Evolutionary conservation across 2,329 filamentous ascomycete genomes (phyloP), one percentile per base, ranked within the genome.

Genomic region (Lecanicillium sp.): DNA sequence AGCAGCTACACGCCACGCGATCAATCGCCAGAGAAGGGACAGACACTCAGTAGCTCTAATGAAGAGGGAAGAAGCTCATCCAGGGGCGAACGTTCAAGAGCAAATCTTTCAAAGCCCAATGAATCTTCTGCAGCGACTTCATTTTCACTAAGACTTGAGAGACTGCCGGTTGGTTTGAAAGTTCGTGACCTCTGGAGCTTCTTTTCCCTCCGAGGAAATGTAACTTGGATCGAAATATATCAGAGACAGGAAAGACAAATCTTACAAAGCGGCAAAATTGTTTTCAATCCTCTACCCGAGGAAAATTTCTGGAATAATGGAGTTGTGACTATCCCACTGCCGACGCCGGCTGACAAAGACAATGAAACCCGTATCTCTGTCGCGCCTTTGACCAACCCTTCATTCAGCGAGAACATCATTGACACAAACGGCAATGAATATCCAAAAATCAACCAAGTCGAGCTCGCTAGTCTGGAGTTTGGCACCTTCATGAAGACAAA

Each of bases 201-300:
- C 14, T 74, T 86, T 44, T 54, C 59, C 2, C 43, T 48, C 0
- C 62, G 76, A 42, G 78, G 80, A 1, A 59, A 59, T 5, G 65
- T 85, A 11, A 57, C 56, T 3, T 70, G 59, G 27, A 73, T 85
- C 27, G 74, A 82, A 12, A 60, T 83, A 2, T 69, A 64, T 35
- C 67, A 73, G 3, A 16, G n/a, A 6, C n/a, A 32, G 9, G 19
- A 20, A 6, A 36, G 33, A 51, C 62, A 35, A 43, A 47, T 5
- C 45, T 58, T 20, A 59, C 71, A n/a, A 7, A 16, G 8, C 3
- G 40, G 19, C 42, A 59, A 18, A 51, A 56, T 85, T 25, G 63
- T 61, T 2, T 83, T 84, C 44, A 71, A 67, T 52, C 78, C 78
- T 0, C 71, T 75, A 0, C 76, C 78, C 0, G 33, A 49, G 8